Conservation (phyloP, 2,329 filamentous ascomycete genomes). For the Plectosphaerella cucumerina region DNA sequence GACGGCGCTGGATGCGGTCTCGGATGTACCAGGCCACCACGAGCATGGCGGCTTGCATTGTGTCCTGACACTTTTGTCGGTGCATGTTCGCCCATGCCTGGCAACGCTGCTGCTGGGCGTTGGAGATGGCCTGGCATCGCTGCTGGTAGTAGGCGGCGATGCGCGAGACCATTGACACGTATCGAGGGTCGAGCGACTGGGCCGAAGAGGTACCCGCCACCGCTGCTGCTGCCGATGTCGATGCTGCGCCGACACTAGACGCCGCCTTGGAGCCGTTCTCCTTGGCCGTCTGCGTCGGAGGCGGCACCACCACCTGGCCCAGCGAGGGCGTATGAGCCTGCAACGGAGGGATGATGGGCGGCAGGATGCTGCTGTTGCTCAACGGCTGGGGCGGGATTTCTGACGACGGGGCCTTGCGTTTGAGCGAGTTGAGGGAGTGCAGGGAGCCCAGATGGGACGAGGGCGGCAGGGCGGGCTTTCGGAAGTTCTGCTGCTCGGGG, state of each 20-base stretch:
- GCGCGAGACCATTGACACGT: slow-evolving; percentile 40
- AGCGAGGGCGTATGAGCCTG: slow-evolving; percentile 4
- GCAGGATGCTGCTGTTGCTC: slow-evolving; percentile 7
- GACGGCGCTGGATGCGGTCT: slow-evolving; percentile 39
- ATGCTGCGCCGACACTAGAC: slow-evolving; percentile 1
- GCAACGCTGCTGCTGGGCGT: slow-evolving; percentile 43
- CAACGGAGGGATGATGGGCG: slow-evolving; percentile 5
- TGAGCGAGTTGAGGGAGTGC: slow-evolving; percentile 3
- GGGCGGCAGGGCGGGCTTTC: slow-evolving; percentile 8
- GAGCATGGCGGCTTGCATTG: slow-evolving; percentile 44
- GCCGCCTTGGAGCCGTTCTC: slow-evolving; percentile 3
- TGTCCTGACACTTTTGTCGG: slow-evolving; percentile 42
- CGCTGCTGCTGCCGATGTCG: no score
- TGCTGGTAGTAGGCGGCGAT: slow-evolving; percentile 46
- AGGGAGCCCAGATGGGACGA: slow-evolving; percentile 4
- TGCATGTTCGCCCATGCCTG: slow-evolving; percentile 43
- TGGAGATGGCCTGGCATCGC: slow-evolving; percentile 40
- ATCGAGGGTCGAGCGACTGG: slow-evolving; percentile 30
- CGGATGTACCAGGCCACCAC: slow-evolving; percentile 47
- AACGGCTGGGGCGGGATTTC: slow-evolving; percentile 5
- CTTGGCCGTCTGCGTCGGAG: background rate
- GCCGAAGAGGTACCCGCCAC: background rate
- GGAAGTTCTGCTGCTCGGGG: slow-evolving; percentile 30
- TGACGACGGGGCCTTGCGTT: slow-evolving; percentile 10
- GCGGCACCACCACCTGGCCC: slow-evolving; percentile 4